These are phyloP conservation scores for Pneumocystis murina DNA, from an alignment of 1,139 yeast genomes.

Conservation along the genomic window DNA sequence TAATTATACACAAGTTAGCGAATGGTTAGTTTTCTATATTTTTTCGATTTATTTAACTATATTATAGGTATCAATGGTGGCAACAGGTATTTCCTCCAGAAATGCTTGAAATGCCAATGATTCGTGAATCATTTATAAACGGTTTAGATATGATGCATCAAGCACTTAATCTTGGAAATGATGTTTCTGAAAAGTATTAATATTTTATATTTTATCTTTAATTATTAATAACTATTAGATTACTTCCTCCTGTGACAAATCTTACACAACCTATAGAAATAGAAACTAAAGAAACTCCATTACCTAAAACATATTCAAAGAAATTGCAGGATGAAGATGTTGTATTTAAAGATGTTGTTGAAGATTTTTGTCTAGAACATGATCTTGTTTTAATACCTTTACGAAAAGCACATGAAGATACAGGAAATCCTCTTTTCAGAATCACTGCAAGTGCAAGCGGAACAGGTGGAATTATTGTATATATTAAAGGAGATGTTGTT, in stretches of 20 bases:
- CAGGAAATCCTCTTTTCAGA: constrained; percentile 27
- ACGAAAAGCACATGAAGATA: constrained; percentile 21
- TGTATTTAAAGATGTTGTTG: constrained; percentile 38
- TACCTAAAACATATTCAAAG: constrained; percentile 14
- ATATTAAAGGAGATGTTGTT: constrained; percentile 34
- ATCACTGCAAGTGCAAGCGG: constrained; percentile 24
- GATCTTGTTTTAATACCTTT: constrained; percentile 26
- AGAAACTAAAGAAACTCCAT: constrained; percentile 20
- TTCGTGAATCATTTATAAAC: constrained; percentile 18
- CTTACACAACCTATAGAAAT: background rate
- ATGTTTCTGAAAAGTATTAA: constrained; percentile 11
- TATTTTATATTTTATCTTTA: background rate
- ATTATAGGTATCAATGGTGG: constrained; percentile 1
- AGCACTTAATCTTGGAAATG: constrained; percentile 20
- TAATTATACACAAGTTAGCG: constrained; percentile 18
- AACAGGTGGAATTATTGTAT: constrained; percentile 24
- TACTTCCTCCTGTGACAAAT: background rate
- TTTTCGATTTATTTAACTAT: background rate
- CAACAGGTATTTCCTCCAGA: constrained; percentile 19
- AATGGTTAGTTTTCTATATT: constrained; percentile 24
- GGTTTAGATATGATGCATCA: constrained; percentile 26
- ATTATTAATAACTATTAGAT: background rate
- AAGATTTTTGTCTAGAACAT: constrained; percentile 28
- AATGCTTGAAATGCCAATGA: constrained; percentile 15
- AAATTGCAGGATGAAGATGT: constrained; percentile 16